These are phyloP conservation scores for Backusella parvicylindrica DNA, from an alignment of 192 early-diverging fungal species.

Conservation along the genomic window DNA sequence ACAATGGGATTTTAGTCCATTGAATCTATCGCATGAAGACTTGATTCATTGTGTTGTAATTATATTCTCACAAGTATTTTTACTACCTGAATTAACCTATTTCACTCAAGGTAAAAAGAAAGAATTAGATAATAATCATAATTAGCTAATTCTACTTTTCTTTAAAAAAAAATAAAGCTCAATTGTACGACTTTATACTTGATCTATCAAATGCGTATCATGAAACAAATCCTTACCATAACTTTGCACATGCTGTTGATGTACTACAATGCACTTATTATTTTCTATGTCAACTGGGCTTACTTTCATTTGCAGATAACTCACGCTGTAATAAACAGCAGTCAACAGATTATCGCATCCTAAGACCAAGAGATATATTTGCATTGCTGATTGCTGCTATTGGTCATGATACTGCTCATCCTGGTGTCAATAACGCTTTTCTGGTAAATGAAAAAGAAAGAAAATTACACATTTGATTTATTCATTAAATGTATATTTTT, in stretches of 20 bases:
- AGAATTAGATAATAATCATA: neutral
- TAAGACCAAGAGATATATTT: constrained; percentile 58
- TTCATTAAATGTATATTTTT: neutral
- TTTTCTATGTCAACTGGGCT: constrained; percentile 65
- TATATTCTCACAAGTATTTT: constrained; percentile 66
- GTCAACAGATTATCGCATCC: constrained; percentile 28
- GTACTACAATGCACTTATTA: constrained; percentile 88
- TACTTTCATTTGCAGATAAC: constrained; percentile 29
- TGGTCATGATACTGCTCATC: constrained; percentile 85
- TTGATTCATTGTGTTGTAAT: constrained; percentile 66
- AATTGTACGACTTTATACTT: constrained; percentile 51
- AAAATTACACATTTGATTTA: neutral
- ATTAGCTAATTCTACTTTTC: neutral
- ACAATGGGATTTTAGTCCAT: constrained; percentile 71
- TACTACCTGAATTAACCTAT: constrained; percentile 48
- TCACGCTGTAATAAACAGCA: neutral
- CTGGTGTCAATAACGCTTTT: constrained; percentile 93
- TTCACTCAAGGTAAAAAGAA: constrained; percentile 48
- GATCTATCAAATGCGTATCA: constrained; percentile 57
- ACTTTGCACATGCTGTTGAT: constrained; percentile 93
- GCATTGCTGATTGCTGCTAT: constrained; percentile 75
- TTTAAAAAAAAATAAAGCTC: constrained; percentile 42
- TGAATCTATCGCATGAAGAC: constrained; percentile 60
- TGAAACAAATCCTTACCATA: constrained; percentile 85
- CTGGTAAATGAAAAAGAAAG: constrained; percentile 47